Evolutionary conservation across 1,284 basidiomycete genomes (phyloP), one percentile per base, ranked within the genome.

Genomic region (Pholiota adiposa): DNA sequence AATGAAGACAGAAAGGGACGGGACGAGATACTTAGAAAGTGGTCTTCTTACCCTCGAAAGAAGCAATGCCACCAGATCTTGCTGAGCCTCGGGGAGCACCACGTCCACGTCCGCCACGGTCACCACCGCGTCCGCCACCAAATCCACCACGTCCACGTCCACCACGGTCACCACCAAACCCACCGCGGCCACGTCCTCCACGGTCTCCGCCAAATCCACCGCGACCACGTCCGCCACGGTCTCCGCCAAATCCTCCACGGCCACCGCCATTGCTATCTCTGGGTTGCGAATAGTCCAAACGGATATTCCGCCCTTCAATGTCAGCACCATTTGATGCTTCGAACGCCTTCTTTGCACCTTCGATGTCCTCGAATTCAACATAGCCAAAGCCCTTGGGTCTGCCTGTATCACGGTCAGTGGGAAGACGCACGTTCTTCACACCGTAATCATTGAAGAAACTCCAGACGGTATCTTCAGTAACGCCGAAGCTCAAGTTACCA

Each of bases 361-460:
- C 92, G 53, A 94, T 73, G 65, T 91, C 87, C 64, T 88, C 87
- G 75, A 96, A 98, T 77, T 98, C 95, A 73, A 98, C 92, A 78
- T 99, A 99, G 49, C 90, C 97, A 77, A 97, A 99, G 70, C 97
- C 97, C 79, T 98, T 99, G 59, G 94, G 89, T 65, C 84, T 85
- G 50, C 94, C 96, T 4, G 92, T 86, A 59, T 99, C 97, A 62
- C 93, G 84, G 75, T 99, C 96, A 55, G 96, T 98, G 29, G 96
- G 96, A 57, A 99, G 79, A 64, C 96, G 87, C 51, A 99, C 94
- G 67, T 82, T 91, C 77, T 93, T 92, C 56, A 98, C 88, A 63
- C 96, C 96, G 73, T 89, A 91, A 72, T 96, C 94, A 66, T 88
- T 89, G 76, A 99, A 99, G 64, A 89, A 83, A 75, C 93, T 89